These are phyloP conservation scores for Solanum hybrid DNA, from an alignment of 305 asterid species.

Conservation along the genomic window DNA sequence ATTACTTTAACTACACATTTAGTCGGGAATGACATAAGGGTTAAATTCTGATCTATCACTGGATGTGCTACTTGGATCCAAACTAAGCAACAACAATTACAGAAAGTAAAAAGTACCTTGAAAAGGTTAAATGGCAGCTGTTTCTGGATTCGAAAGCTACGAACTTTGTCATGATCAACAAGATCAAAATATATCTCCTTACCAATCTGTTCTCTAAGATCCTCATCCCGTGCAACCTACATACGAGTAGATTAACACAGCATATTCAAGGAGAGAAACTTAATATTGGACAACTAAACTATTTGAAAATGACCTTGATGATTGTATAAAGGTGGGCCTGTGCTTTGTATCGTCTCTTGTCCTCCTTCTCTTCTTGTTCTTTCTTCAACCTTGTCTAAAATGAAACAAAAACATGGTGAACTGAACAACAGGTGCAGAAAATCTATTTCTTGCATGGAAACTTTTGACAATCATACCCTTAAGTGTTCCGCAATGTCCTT, in stretches of 20 bases:
- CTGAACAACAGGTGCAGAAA: not conserved
- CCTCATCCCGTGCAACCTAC: slow-evolving; percentile 97
- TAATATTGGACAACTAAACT: not conserved
- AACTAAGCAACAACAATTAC: not conserved
- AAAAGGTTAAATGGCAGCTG: slow-evolving; percentile 62
- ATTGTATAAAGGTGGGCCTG: slow-evolving; percentile 93
- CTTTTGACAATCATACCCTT: slow-evolving; percentile 37
- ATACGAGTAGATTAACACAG: not conserved
- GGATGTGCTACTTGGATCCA: not conserved
- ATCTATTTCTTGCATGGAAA: not conserved
- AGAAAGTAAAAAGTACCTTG: slow-evolving; percentile 30
- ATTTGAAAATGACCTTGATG: slow-evolving; percentile 52
- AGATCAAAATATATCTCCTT: slow-evolving; percentile 87
- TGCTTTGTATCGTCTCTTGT: slow-evolving; percentile 82
- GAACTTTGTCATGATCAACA: slow-evolving; percentile 95
- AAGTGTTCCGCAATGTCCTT: slow-evolving; percentile 94
- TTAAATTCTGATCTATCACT: not conserved
- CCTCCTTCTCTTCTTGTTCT: slow-evolving; percentile 81
- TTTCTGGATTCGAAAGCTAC: slow-evolving; percentile 80
- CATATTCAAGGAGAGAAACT: slow-evolving; percentile 8
- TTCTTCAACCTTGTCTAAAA: slow-evolving; percentile 71
- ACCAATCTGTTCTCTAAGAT: slow-evolving; percentile 81
- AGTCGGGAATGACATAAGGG: not conserved
- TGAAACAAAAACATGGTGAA: not conserved
- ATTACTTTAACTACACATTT: not conserved